Evolutionary conservation across 2,329 filamentous ascomycete species (phyloP).

Genomic region (Neospermospora avenae): DNA sequence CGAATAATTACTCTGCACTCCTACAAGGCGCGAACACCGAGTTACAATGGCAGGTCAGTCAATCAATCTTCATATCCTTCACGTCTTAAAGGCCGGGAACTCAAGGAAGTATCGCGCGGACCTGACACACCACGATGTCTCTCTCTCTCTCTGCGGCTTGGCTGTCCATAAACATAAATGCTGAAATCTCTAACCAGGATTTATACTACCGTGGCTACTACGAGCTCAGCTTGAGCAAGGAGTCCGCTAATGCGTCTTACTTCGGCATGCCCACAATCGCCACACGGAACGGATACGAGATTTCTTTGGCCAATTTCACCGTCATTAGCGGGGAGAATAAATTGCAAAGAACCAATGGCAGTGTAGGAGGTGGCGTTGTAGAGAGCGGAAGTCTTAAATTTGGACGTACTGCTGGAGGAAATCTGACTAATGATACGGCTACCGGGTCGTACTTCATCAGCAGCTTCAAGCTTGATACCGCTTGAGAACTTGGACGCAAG

Average conservation of each 20-base stretch:
- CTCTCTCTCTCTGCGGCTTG: too few species aligned
- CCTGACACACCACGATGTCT: background rate
- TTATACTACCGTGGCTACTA: constrained; percentile 73
- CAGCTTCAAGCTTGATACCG: constrained; percentile 14
- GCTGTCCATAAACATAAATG: too few species aligned
- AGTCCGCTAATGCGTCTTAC: constrained; percentile 59
- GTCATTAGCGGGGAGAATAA: constrained; percentile 60
- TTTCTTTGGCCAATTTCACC: constrained; percentile 68
- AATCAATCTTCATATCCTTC: background rate
- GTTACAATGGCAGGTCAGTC: constrained; percentile 58
- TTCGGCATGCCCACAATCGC: constrained; percentile 61
- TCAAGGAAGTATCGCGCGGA: background rate
- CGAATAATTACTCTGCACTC: constrained; percentile 45
- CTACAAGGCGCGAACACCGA: constrained; percentile 54
- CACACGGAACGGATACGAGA: constrained; percentile 59
- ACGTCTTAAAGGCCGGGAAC: background rate
- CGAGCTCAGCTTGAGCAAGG: constrained; percentile 55
- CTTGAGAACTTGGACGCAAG: background rate
- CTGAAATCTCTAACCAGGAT: constrained; percentile 42
- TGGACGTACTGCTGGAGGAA: constrained; percentile 16
- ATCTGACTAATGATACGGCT: constrained; percentile 25
- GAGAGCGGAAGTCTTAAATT: constrained; percentile 54
- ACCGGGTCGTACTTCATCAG: constrained; percentile 21
- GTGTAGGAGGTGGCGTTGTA: constrained; percentile 38
- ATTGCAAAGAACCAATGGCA: constrained; percentile 39